A percentile compares a stretch with the other conserved stretches of the same genome.
Evolutionary conservation across 495 filamentous ascomycete species (phyloP).

Genomic region (Arthonia radiata): DNA sequence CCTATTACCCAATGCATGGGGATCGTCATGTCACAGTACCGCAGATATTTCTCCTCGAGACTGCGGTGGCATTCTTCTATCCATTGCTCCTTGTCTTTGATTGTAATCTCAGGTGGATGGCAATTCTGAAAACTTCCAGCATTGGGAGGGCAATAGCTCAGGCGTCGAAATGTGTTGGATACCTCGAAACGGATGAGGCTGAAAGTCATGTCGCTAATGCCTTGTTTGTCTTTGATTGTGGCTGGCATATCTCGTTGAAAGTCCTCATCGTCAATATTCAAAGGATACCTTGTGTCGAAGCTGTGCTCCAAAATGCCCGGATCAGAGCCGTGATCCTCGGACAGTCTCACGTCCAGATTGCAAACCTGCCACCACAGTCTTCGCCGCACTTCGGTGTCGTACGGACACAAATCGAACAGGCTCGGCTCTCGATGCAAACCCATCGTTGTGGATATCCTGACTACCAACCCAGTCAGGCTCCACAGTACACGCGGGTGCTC

Average conservation of each 20-base stretch:
- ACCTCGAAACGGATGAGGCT: conserved; percentile 44
- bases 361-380: conserved; percentile 6
- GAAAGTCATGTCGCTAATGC: too few relatives aligned
- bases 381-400: conserved; percentile 6
- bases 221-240: conserved; percentile 38
- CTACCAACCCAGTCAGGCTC: conserved; percentile 21
- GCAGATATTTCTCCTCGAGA: conserved; percentile 42
- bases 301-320: conserved; percentile 18
- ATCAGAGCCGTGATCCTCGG: conserved; percentile 20
- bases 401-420: conserved; percentile 4
- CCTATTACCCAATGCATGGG: conserved; percentile 49
- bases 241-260: conserved; percentile 42
- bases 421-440: conserved; percentile 8
- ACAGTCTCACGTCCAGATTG: conserved; percentile 5
- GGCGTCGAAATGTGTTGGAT: conserved; percentile 21
- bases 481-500: conserved; percentile 24
- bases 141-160: conserved; percentile 14
- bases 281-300: conserved; percentile 19
- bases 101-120: conserved; percentile 19
- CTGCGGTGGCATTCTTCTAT: conserved; percentile 34
- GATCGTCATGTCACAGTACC: conserved; percentile 30
- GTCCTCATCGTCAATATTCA: conserved; percentile 29
- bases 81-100: conserved; percentile 31
- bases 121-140: too few relatives aligned
- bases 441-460: conserved; percentile 7